Conservation (phyloP, 2,329 filamentous ascomycete genomes). For the Grosmannia clavigera region DNA sequence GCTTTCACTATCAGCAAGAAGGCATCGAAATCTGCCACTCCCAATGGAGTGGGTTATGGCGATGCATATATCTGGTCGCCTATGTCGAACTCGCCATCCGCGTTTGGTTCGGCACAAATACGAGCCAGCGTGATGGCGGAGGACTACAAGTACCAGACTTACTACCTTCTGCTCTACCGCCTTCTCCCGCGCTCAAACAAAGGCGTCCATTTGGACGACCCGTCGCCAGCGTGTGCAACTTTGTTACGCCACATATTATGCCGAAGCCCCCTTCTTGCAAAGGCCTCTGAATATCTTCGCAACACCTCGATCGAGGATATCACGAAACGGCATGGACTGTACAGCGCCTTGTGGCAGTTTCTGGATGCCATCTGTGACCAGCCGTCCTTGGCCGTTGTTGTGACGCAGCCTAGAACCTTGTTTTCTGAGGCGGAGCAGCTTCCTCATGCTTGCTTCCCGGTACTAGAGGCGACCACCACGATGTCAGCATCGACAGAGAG, state of each 20-base stretch:
- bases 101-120: too few species aligned
- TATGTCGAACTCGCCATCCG: not conserved
- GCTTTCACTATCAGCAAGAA: not conserved
- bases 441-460: conserved; percentile 19
- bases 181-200: not conserved
- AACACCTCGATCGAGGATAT: conserved; percentile 18
- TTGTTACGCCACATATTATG: not conserved
- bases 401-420: conserved; percentile 21
- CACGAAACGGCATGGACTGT: conserved; percentile 16
- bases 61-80: not conserved
- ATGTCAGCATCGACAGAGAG: not conserved
- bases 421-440: conserved; percentile 24
- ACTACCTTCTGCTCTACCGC: not conserved
- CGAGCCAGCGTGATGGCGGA: not conserved
- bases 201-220: not conserved
- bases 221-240: not conserved
- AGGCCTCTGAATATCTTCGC: conserved; percentile 15
- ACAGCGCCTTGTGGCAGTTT: conserved; percentile 26
- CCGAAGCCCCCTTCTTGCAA: conserved; percentile 16
- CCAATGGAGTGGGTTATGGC: conserved; percentile 5
- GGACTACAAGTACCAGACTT: not conserved
- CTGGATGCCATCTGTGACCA: conserved; percentile 22
- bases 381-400: conserved; percentile 16
- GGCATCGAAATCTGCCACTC: not conserved
- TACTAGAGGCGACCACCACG: not conserved